Conservation (phyloP, 257 asterid genomes). For the Parsonsia alboflavescens region DNA sequence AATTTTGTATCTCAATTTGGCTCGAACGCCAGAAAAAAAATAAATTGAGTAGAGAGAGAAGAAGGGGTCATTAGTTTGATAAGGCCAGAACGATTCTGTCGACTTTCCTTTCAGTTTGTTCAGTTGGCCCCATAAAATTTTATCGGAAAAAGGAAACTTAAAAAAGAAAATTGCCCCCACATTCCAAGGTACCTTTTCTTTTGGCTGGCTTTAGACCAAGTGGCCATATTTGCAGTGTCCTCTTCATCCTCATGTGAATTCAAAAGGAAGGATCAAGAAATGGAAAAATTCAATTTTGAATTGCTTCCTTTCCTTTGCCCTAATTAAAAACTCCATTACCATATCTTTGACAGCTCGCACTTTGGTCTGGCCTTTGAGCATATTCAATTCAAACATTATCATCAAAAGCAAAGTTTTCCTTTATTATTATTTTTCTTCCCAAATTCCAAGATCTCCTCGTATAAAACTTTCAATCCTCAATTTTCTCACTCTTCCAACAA, state of each 20-base stretch:
- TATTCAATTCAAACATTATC: too few species aligned
- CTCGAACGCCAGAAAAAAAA: too few species aligned
- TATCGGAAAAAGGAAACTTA: too few species aligned
- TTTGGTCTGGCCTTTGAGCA: not conserved
- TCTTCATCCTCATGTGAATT: too few species aligned
- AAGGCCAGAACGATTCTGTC: not conserved
- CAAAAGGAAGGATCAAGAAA: too few species aligned
- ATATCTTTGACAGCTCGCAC: constrained; percentile 5
- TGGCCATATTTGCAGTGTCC: not conserved
- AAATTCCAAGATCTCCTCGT: constrained; percentile 3
- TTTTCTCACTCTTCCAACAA: not conserved
- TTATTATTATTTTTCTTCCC: not conserved
- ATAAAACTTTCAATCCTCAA: constrained; percentile 4
- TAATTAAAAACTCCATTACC: too few species aligned
- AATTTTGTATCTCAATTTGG: too few species aligned
- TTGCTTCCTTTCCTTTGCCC: too few species aligned
- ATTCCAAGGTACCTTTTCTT: not conserved
- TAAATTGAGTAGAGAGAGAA: too few species aligned
- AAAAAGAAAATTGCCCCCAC: not conserved
- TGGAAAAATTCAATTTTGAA: too few species aligned
- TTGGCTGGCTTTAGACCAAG: not conserved
- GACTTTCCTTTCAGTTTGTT: not conserved
- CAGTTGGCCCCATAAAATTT: not conserved
- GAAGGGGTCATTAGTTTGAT: too few species aligned
- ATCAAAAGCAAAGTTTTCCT: constrained; percentile 4